These are phyloP conservation scores for Pelargonium nanum DNA, from an alignment of 345 rosid species.

Conservation along the genomic window DNA sequence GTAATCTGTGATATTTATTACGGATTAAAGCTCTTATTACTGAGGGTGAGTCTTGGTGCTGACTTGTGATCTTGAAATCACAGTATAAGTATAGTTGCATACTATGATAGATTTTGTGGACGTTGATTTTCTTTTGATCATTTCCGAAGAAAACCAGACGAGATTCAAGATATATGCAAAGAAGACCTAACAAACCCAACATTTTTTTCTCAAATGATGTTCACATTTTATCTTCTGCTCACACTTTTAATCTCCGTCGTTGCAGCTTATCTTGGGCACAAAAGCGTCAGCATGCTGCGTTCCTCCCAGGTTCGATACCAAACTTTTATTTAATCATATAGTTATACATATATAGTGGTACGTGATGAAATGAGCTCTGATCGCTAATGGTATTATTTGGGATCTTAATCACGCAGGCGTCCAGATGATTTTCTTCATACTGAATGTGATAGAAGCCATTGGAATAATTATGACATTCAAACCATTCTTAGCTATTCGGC, in stretches of 20 bases:
- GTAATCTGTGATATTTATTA: too few relatives aligned
- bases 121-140: too few relatives aligned
- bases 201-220: not conserved
- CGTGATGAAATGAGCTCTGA: too few relatives aligned
- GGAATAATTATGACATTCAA: not conserved
- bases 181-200: not conserved
- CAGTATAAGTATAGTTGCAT: too few relatives aligned
- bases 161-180: too few relatives aligned
- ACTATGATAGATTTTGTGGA: too few relatives aligned
- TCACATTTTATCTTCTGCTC: not conserved
- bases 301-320: constrained; percentile 30
- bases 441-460: not conserved
- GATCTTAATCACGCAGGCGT: too few relatives aligned
- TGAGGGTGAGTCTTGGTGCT: too few relatives aligned
- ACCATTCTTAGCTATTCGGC: not conserved
- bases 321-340: not conserved
- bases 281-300: constrained; percentile 28
- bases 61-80: too few relatives aligned
- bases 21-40: too few relatives aligned
- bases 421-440: not conserved
- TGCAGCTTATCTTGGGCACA: constrained; percentile 50
- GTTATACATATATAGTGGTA: not conserved
- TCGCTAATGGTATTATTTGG: too few relatives aligned
- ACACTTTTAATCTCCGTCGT: not conserved
- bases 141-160: too few relatives aligned